Evolutionary conservation across 1,139 yeast genomes (phyloP), one percentile per base, ranked within the genome.

Genomic region (Barnettozyma hawaiiensis): DNA sequence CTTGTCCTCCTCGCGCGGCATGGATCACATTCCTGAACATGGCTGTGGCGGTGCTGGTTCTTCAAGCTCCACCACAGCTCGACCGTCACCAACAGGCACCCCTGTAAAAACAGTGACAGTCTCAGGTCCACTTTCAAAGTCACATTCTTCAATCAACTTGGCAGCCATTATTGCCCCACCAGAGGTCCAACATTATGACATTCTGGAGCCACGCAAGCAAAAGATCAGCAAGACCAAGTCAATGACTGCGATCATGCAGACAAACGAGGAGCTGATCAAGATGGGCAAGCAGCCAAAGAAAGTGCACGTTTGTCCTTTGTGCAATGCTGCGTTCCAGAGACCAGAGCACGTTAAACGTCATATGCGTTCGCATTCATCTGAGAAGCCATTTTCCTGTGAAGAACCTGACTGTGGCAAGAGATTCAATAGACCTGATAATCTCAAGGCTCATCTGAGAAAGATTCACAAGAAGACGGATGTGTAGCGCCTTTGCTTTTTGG

Each of bases 331-430:
- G 41, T 90, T 90, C 70, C 90, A 86, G 60, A 73, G 97, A 47
- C 90, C 94, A 28, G 96, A 92, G 58, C 96, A 92, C 67, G 86
- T 90, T 43, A 85, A 87, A 60, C 73, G 97, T 57, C 97, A 90
- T 61, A 71, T 84, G 77, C 74, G 94, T 55, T 78, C 87, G 24
- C 97, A 90, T 63, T 81, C 94, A 3, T 78, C 86, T 26, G 96
- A 86, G 53, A 84, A 85, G 59, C 97, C 96, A 5, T 89, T 75
- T 60, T 76, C 71, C 44, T 90, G 97, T 64, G 80, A 80, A 46
- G 72, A 78, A 62, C 73, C 76, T 37, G 76, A 77, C 62, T 87
- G 97, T 64, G 79, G 79, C 21, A 85, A 87, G 61, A 67, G 85
- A 49, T 94, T 90, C 62, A 82, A 82, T 59, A 63, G 86, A 52